phyloP scores from a whole-genome alignment of 768 basidiomycete species.

The Clitopilus passeckerianus region DNA sequence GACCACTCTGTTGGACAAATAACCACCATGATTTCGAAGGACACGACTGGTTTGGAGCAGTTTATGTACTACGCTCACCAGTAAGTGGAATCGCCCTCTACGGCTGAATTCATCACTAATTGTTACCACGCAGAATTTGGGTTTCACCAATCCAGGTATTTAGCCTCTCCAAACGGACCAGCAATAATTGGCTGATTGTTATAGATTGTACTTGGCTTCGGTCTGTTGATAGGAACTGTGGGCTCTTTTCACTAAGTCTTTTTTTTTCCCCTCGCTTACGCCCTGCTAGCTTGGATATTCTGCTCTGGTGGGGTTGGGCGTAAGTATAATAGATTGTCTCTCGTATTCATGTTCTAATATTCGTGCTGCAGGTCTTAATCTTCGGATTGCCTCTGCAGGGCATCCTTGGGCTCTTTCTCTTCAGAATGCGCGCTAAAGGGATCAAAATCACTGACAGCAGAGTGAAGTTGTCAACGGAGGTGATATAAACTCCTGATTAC shows the following conservation, averaged over 20 bases:
- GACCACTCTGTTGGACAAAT: slow-evolving; percentile 63
- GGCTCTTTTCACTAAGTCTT: neutral
- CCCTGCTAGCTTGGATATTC: slow-evolving; percentile 53
- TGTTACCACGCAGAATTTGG: slow-evolving; percentile 38
- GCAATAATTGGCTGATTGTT: neutral
- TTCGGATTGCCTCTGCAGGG: slow-evolving; percentile 57
- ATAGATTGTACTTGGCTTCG: slow-evolving; percentile 53
- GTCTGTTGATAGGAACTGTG: slow-evolving; percentile 56
- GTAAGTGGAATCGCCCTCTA: slow-evolving; percentile 26
- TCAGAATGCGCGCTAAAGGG: slow-evolving; percentile 46
- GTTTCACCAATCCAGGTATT: slow-evolving; percentile 51
- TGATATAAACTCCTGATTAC: slow-evolving; percentile 9
- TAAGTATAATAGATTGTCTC: slow-evolving; percentile 11
- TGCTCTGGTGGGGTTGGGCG: slow-evolving; percentile 59
- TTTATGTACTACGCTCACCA: slow-evolving; percentile 38
- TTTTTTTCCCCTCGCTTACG: too few species aligned
- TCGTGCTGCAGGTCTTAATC: slow-evolving; percentile 36
- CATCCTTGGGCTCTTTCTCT: slow-evolving; percentile 46
- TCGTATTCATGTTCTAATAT: slow-evolving; percentile 5
- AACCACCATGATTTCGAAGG: slow-evolving; percentile 66
- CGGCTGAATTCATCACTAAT: slow-evolving; percentile 1
- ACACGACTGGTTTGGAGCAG: slow-evolving; percentile 50
- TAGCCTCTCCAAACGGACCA: neutral
- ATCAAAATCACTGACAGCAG: slow-evolving; percentile 65
- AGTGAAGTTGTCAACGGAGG: slow-evolving; percentile 60